Evolutionary conservation across 768 basidiomycete species (phyloP).

Genomic region (Trametes cubensis): DNA sequence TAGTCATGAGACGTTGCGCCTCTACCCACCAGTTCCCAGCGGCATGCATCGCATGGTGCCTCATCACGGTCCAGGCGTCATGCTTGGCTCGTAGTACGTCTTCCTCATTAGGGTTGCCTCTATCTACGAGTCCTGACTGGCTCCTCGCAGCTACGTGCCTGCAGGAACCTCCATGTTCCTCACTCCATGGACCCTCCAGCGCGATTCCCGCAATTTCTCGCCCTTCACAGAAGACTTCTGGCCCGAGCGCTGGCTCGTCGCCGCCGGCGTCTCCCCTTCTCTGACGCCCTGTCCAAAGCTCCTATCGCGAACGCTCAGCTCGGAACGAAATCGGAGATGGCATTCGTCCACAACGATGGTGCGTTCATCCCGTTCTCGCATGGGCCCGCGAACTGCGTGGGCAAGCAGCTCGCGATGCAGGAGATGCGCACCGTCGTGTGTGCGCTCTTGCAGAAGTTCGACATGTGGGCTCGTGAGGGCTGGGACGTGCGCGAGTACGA

Average conservation of each 20-base stretch:
- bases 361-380: conserved; percentile 49
- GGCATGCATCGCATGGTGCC: conserved; percentile 41
- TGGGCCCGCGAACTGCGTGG: conserved; percentile 55
- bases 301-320: not conserved
- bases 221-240: conserved; percentile 44
- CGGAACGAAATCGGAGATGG: not conserved
- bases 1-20: conserved; percentile 50
- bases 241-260: conserved; percentile 47
- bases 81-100: conserved; percentile 40
- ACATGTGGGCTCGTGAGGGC: conserved; percentile 35
- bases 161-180: conserved; percentile 37
- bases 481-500: conserved; percentile 36
- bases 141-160: conserved; percentile 23
- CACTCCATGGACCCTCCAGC: conserved; percentile 47
- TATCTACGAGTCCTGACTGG: not conserved
- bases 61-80: conserved; percentile 33
- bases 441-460: conserved; percentile 39
- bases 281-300: not conserved
- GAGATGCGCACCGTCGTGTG: conserved; percentile 39
- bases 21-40: conserved; percentile 47
- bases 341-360: conserved; percentile 31
- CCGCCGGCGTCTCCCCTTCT: conserved; percentile 11
- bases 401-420: conserved; percentile 46
- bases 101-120: not conserved
- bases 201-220: conserved; percentile 50